Base-by-base conservation (phyloP, 495 filamentous ascomycete genomes). In the Lophiostoma macrostomum region DNA sequence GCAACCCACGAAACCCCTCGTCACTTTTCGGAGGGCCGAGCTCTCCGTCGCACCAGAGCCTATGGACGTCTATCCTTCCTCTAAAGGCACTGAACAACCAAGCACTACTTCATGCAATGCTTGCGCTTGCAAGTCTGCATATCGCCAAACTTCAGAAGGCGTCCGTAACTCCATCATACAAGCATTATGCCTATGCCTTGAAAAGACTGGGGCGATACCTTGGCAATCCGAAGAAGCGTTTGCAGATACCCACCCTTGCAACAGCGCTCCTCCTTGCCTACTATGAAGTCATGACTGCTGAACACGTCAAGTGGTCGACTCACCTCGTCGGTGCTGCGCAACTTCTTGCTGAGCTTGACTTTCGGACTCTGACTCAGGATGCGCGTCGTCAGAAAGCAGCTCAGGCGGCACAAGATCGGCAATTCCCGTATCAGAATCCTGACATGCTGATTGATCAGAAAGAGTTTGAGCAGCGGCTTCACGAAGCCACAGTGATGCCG, bases 271-370 rank as follows among this genome's bases (percentile, higher is more conserved):
- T 96, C 14, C 78, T 98, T 19, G 88, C 84, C 1, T 98, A 87
- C 63, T 98, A 95, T 64, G 93, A 97, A 66, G 88, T 95, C 18
- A 90, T 91, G 80, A 85, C 86, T 36, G 93, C 90, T 13, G 93
- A 98, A 60, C 93, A 96, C 63, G 80, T 86, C 42, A 95, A 95
- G 68, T 98, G 93, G 93, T 90, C 87, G 60, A 91, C 82, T 47
- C 93, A 98, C 65, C 75, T 97, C 53, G 80, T 85, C 30, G 93
- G 93, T 8, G 24, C 42, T 5, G 36, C 35, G 27, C 20, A 4
- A 38, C 44, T n/a, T 4, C 20, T 27, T 53, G 50, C 38, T 53
- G 50, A 37, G 50, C 5, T 12, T 51, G 48, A 37, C 35, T 29
- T 32, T 48, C 74, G 77, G 3, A 75, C 78, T 2, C 83, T 90